Evolutionary conservation across 495 filamentous ascomycete genomes (phyloP).

Genomic region (Aspergillus hancockii): DNA sequence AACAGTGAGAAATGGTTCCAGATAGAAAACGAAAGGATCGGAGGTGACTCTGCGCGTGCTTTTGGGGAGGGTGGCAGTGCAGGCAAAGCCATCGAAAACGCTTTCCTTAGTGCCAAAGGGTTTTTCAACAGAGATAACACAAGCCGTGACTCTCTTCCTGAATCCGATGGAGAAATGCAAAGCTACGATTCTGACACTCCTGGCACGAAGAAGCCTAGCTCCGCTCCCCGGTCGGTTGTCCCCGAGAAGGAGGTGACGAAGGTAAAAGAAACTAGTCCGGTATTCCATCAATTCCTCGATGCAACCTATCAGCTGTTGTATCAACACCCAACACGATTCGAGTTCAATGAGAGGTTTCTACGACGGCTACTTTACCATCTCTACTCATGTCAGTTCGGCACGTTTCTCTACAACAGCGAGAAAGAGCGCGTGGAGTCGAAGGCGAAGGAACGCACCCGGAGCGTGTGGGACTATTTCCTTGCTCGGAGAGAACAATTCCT

Average conservation of each 20-base stretch:
- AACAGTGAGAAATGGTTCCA: slow-evolving; percentile 95
- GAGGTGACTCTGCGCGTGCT: slow-evolving; percentile 43
- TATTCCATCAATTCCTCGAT: slow-evolving; percentile 98
- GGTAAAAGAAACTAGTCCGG: slow-evolving; percentile 86
- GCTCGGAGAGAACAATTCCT: slow-evolving; percentile 74
- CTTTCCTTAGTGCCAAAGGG: slow-evolving; percentile 80
- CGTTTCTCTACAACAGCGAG: slow-evolving; percentile 94
- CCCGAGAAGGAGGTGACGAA: slow-evolving; percentile 61
- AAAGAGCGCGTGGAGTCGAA: slow-evolving; percentile 78
- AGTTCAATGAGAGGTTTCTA: slow-evolving; percentile 96
- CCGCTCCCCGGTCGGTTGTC: slow-evolving; percentile 35
- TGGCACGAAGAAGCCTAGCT: slow-evolving; percentile 45
- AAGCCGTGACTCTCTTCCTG: slow-evolving; percentile 61
- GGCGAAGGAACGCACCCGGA: slow-evolving; percentile 72
- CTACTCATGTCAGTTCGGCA: slow-evolving; percentile 95
- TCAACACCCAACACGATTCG: slow-evolving; percentile 88
- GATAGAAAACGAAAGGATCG: slow-evolving; percentile 67
- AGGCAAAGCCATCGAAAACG: slow-evolving; percentile 81
- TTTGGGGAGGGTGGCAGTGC: slow-evolving; percentile 58
- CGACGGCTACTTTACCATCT: slow-evolving; percentile 89
- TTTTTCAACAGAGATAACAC: slow-evolving; percentile 82
- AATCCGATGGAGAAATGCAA: slow-evolving; percentile 64
- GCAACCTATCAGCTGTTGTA: slow-evolving; percentile 87
- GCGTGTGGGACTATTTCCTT: slow-evolving; percentile 96
- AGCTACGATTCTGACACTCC: slow-evolving; percentile 49